Evolutionary conservation across 208 protist species (phyloP).

Genomic region (Angomonas deanei): DNA sequence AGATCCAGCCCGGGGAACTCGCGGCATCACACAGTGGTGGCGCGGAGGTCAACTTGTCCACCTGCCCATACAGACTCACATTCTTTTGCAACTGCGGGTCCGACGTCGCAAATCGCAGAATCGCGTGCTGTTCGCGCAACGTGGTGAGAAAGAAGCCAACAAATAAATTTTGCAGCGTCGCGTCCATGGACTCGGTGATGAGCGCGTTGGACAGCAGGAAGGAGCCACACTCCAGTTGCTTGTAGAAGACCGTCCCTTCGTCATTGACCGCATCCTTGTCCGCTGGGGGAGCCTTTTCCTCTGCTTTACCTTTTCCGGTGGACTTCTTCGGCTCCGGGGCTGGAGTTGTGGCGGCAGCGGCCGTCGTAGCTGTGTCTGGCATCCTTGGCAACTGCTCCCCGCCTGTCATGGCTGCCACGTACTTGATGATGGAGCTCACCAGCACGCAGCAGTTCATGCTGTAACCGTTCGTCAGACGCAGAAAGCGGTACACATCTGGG

Average conservation of each 20-base stretch:
- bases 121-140: constrained; percentile 34
- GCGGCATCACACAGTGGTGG: constrained; percentile 24
- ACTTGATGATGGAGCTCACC: constrained; percentile 49
- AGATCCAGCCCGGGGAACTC: constrained; percentile 55
- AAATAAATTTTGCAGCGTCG: constrained; percentile 49
- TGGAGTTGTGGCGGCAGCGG: constrained; percentile 1
- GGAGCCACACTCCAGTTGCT: constrained; percentile 38
- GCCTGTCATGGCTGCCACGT: constrained; percentile 58
- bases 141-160: constrained; percentile 29
- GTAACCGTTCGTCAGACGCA: constrained; percentile 77
- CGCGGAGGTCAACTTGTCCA: not conserved
- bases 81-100: constrained; percentile 7
- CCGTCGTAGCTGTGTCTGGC: not conserved
- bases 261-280: not conserved
- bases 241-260: constrained; percentile 3
- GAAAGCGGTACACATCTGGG: constrained; percentile 57
- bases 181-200: constrained; percentile 62
- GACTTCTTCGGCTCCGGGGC: constrained; percentile 12
- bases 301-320: not conserved
- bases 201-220: constrained; percentile 63
- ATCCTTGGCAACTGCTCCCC: constrained; percentile 13
- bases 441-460: constrained; percentile 45
- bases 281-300: not conserved
- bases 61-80: not conserved
- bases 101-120: constrained; percentile 47